Evolutionary conservation across 2,329 filamentous ascomycete species (phyloP), one percentile per base, ranked within the genome.

Genomic region (Zymoseptoria pseudotritici): DNA sequence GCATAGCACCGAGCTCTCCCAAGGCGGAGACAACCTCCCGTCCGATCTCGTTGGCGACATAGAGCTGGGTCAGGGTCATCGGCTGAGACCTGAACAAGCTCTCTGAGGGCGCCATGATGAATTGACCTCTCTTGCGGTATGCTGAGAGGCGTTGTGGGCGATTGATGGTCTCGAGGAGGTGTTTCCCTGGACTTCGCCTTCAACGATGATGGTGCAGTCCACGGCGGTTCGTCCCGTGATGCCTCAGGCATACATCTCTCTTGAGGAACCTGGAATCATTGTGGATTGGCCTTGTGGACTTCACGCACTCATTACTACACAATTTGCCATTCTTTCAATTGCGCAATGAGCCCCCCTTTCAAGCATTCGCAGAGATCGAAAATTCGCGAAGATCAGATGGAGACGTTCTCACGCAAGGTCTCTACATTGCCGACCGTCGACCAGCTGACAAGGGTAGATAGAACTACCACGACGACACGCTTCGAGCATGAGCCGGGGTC

Each of bases 21-120:
- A 99, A 82, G 59, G 93, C 93, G 73, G 92, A 96, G 65, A 97
- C 92, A 70, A 97, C 93, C 80, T 99, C 95, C 74, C 94, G 87
- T 70, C 94, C 93, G 70, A 99, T 97, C 82, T 99, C 94, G 75
- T 97, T 97, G 73, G 94, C 91, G 72, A 99, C 95, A 79, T 97
- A 99, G 73, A 99, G 88, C 86, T 99, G 94, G 73, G 96, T 96
- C 88, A 99, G 88, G 83, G 91, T 97, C 94, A 99, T 99, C 78
- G 97, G 90, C 90, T 91, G 90, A 75, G 94, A 99, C 84, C 95
- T 93, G 87, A 99, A 97, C 82, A 97, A 90, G 78, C 92, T 96
- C 80, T 97, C 91, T 57, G 75, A 71, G 59, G 81, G 78, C 77
- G 80, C 83, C 85, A 87, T 87, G 58, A 62, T 68, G 61, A 50